Evolutionary conservation across 2,329 filamentous ascomycete genomes (phyloP), one percentile per base, ranked within the genome.

Genomic region (Emericellopsis cladophorae): DNA sequence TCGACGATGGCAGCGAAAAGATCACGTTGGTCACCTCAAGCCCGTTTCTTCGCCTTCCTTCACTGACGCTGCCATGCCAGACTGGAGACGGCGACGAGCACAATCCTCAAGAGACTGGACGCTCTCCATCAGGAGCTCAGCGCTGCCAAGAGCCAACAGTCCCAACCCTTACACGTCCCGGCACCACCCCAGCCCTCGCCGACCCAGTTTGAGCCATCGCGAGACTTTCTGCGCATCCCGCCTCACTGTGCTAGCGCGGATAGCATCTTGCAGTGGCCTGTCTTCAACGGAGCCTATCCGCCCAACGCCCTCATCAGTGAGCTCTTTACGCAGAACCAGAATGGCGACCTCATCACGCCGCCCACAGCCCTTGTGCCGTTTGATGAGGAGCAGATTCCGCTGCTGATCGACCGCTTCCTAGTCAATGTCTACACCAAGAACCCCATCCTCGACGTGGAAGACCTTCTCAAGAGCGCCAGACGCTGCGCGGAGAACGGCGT

Each of bases 361-460:
- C 16, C 46, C 5, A 31, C 40, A 11, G 37, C 43, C 7, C 40
- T 50, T 6, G 42, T 34, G 3, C 45, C 44, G 6, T 26, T 50
- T 6, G 44, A 51, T 7, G 51, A 54, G 22, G 51, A 52, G 37
- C 45, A 44, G 14, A 50, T 51, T 3, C 47, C 49, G 5, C 37
- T 41, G 4, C 47, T 54, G 10, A 45, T 52, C 18, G 49, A 52
- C 22, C 44, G 46, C 10, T 54, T 51, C 35, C 43, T 54, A 4
- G 45, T 48, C 36, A 46, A 50, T 22, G 48, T 52, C 8, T 49
- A 54, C 36, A 51, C 49, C 7, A 52, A 54, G 39, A 54, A 54
- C 43, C 51, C 50, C 9, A 49, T 52, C 23, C 43, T 54, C 1
- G 47, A 54, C 26, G 44, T 48, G 2, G 46, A 49, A 39, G 24